Base-by-base conservation (phyloP, 2,329 filamentous ascomycete genomes). In the Pseudogymnoascus sp. region DNA sequence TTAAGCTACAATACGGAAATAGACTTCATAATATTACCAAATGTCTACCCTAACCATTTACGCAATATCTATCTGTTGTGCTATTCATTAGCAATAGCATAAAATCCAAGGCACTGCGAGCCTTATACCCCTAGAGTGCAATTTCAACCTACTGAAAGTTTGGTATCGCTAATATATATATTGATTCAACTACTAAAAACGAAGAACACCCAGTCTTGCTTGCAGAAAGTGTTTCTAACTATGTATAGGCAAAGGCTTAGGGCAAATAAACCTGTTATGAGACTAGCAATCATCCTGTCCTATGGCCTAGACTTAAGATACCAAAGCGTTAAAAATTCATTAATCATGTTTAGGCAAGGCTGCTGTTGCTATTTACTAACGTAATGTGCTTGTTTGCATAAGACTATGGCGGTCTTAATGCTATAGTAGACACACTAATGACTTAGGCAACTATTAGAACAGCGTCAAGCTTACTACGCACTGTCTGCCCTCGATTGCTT, bases 351-450 rank as follows among this genome's bases (percentile, higher is more conserved):
- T 56, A 62, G 12, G 60, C 67, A 19, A 62, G 65, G 56, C 53
- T 71, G 10, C 43, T 69, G 6, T 69, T 65, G 38, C 56, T 68
- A 28, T 72, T 72, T 53, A 63, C 60, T 16, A 63, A 72, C 60
- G 63, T 72, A 7, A 35, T 72, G 10, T 70, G 65, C 53, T 66
- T 71, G 31, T 71, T 72, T 53, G 63, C 65, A 8, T 38, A 70
- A 31, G 68, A 72, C 61, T 67, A 67, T 61, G 35, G 65, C 26
- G 63, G 65, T n/a, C 60, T 70, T 16, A 61, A 63, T 40, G 60
- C 53, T 37, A 60, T 68, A 6, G 62, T 65, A 59, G 43, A 63
- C 33, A 66, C 41, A 19, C 46, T 71, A 26, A 61, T 60, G 38
- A 19, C 16, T 16, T 70, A 63, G 67, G 61, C 61, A 50, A 60